phyloP scores from a whole-genome alignment of 176 grass and related monocot species.

The Triticum turgidum region DNA sequence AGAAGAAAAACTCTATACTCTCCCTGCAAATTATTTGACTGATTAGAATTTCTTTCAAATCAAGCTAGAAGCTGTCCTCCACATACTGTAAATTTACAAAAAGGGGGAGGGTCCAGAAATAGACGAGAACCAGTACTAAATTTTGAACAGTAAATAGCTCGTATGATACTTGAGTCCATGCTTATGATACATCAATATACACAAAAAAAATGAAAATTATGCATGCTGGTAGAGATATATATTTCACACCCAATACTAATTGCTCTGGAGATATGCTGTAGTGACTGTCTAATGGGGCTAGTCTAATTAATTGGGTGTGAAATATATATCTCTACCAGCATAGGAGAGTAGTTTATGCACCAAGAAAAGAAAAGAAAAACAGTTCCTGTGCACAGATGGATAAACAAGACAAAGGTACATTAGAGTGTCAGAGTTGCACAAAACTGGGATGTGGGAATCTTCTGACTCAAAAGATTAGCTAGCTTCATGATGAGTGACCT shows the following conservation, averaged over 20 bases:
- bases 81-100: not conserved
- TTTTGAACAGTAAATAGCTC: not conserved
- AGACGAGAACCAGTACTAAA: not conserved
- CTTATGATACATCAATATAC: not conserved
- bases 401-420: too few species aligned
- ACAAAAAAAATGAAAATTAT: not conserved
- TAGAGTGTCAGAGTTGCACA: too few species aligned
- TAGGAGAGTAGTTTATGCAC: too few species aligned
- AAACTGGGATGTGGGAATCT: not conserved
- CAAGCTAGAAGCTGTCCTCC: not conserved
- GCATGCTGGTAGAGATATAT: not conserved
- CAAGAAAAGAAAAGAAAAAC: too few species aligned
- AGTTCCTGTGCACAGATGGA: too few species aligned
- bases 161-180: not conserved
- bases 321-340: too few species aligned
- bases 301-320: too few species aligned
- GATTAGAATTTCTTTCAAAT: conserved; percentile 25
- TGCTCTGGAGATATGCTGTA: too few species aligned
- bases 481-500: not conserved
- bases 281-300: too few species aligned
- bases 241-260: not conserved
- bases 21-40: conserved; percentile 30
- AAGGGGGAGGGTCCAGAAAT: not conserved
- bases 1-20: not conserved
- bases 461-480: conserved; percentile 26